phyloP scores from a whole-genome alignment of 2,329 filamentous ascomycete species.

The Colletotrichum horii region DNA sequence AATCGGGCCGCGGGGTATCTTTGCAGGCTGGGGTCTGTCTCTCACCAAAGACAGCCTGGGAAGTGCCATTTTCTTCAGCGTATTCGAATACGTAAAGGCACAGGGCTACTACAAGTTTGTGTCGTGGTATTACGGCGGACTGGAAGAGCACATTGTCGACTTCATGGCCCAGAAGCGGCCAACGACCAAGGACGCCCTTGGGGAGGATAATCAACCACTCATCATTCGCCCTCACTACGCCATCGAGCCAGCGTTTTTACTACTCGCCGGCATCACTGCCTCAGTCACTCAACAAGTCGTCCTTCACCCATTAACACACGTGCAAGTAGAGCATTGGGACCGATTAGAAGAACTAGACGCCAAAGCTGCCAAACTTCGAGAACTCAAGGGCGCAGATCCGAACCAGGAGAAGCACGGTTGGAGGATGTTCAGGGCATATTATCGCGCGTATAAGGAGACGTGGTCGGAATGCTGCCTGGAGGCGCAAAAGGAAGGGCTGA shows the following conservation, averaged over 20 bases:
- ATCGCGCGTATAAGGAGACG: slow-evolving; percentile 73
- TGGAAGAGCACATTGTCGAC: slow-evolving; percentile 57
- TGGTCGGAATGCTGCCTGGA: slow-evolving; percentile 63
- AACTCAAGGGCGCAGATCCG: slow-evolving; percentile 32
- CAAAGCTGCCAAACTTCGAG: slow-evolving; percentile 53
- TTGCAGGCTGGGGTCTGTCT: slow-evolving; percentile 74
- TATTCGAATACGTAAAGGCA: slow-evolving; percentile 78
- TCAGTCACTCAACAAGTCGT: slow-evolving; percentile 72
- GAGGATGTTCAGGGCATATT: slow-evolving; percentile 69
- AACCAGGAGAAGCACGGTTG: slow-evolving; percentile 42
- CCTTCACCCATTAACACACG: slow-evolving; percentile 72
- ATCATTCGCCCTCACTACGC: slow-evolving; percentile 77
- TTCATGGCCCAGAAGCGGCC: slow-evolving; percentile 53
- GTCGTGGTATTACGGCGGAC: slow-evolving; percentile 69
- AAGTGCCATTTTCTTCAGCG: slow-evolving; percentile 74
- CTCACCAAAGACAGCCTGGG: slow-evolving; percentile 74
- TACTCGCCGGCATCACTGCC: slow-evolving; percentile 71
- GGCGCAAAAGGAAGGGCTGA: slow-evolving; percentile 60
- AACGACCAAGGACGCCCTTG: slow-evolving; percentile 1
- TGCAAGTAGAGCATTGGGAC: slow-evolving; percentile 77
- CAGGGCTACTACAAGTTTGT: slow-evolving; percentile 77
- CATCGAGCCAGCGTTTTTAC: slow-evolving; percentile 74
- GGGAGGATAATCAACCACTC: slow-evolving; percentile 37
- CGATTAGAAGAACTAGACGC: slow-evolving; percentile 75
- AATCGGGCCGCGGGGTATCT: slow-evolving; percentile 74